Evolutionary conservation across 164 flowering plant genomes (phyloP).

Genomic region (Kalanchoe fedtschenkoi): DNA sequence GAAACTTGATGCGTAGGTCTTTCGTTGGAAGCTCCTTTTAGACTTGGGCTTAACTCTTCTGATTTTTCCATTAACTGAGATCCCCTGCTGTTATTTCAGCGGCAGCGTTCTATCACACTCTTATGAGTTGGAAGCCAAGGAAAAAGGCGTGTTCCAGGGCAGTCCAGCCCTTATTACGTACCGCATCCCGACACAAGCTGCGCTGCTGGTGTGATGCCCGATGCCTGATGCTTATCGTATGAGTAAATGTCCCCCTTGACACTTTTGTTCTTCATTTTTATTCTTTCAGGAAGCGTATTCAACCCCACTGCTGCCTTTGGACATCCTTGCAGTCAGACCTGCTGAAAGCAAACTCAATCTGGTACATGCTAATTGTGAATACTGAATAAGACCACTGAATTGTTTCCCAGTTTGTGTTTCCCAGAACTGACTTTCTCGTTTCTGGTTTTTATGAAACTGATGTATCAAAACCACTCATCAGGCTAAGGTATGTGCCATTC

Average conservation of each 20-base stretch:
- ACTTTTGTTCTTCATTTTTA: neutral
- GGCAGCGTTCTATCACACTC: conserved; percentile 67
- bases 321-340: conserved; percentile 73
- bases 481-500: conserved; percentile 61
- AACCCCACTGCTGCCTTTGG: conserved; percentile 69
- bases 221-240: neutral
- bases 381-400: neutral
- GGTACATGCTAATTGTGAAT: conserved; percentile 26
- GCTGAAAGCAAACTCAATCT: conserved; percentile 61
- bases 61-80: neutral
- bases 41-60: neutral
- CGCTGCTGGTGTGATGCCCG: conserved; percentile 48
- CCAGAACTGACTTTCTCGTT: conserved; percentile 6
- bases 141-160: conserved; percentile 51
- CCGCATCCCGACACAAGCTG: conserved; percentile 77
- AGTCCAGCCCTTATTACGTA: conserved; percentile 72
- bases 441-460: conserved; percentile 14
- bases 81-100: conserved; percentile 27
- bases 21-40: neutral
- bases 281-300: conserved; percentile 60
- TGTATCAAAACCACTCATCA: conserved; percentile 19
- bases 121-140: conserved; percentile 66
- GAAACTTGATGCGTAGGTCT: conserved; percentile 83
- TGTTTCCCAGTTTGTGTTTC: neutral
- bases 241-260: neutral